Conservation (phyloP, 352 stramenopile species). For the Phytophthora hibernalis region DNA sequence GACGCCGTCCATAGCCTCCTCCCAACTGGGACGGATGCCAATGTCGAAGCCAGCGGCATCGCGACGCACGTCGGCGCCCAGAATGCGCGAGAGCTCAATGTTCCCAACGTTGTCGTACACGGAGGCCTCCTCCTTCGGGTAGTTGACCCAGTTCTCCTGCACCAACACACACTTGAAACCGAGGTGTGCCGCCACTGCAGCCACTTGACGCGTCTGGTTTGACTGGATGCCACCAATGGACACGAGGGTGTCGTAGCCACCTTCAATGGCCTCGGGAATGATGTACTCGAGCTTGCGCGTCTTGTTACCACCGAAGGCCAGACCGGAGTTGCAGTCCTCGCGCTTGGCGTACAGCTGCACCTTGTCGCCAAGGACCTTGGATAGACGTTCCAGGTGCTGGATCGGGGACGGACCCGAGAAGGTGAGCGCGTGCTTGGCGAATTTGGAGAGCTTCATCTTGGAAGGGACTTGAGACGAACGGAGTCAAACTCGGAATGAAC, state of each 20-base stretch:
- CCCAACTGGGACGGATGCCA: conserved; percentile 45
- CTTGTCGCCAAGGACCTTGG: conserved; percentile 41
- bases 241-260: conserved; percentile 46
- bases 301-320: conserved; percentile 48
- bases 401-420: conserved; percentile 44
- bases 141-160: conserved; percentile 51
- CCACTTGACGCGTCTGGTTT: conserved; percentile 47
- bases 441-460: conserved; percentile 47
- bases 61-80: conserved; percentile 40
- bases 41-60: conserved; percentile 43
- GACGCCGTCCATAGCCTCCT: conserved; percentile 41
- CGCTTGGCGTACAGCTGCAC: conserved; percentile 50
- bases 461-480: conserved; percentile 3
- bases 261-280: conserved; percentile 43
- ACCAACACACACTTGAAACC: conserved; percentile 49
- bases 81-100: conserved; percentile 44
- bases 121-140: conserved; percentile 29
- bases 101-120: conserved; percentile 48
- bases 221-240: conserved; percentile 48
- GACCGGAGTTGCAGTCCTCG: conserved; percentile 44
- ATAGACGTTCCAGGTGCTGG: conserved; percentile 43
- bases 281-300: conserved; percentile 52
- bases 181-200: conserved; percentile 39
- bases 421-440: conserved; percentile 44
- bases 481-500: conserved; percentile 34